Conservation (phyloP, 306 rosid genomes). For the Corylus avellana region DNA sequence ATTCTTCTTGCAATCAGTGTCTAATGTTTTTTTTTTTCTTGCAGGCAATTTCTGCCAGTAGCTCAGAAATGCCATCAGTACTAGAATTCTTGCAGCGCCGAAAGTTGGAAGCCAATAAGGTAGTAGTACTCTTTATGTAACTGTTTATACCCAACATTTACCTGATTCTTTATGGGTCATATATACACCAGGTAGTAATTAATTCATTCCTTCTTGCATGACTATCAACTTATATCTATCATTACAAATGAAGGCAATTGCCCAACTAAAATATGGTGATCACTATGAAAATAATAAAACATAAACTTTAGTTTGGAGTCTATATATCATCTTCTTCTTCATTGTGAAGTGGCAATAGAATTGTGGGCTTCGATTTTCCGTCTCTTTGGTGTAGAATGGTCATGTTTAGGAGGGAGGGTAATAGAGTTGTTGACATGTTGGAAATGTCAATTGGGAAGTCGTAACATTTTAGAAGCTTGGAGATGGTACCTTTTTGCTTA, state of each 20-base stretch:
- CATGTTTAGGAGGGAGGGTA: no score
- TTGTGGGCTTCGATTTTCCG: no score
- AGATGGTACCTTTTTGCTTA: no score
- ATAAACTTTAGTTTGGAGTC: no score
- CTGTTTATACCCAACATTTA: constrained; percentile 4
- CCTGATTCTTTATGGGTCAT: constrained; percentile 2
- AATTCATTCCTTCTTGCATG: background rate
- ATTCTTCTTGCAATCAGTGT: constrained; percentile 21
- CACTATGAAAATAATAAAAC: background rate
- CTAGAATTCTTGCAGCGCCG: constrained; percentile 97
- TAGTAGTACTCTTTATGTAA: constrained; percentile 24
- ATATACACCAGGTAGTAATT: constrained; percentile 9
- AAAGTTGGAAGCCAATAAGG: constrained; percentile 80
- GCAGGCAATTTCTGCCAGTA: constrained; percentile 93
- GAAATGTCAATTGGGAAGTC: no score
- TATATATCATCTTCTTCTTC: no score
- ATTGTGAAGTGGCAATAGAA: no score
- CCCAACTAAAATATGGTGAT: background rate
- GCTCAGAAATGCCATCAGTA: constrained; percentile 90
- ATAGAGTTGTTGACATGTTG: no score
- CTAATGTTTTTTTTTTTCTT: constrained; percentile 22
- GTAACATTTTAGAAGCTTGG: no score
- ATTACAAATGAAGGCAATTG: constrained; percentile 16
- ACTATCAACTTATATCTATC: background rate
- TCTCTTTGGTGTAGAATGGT: no score